Conservation (phyloP, 441 rosid species). For the Sinapis alba region DNA sequence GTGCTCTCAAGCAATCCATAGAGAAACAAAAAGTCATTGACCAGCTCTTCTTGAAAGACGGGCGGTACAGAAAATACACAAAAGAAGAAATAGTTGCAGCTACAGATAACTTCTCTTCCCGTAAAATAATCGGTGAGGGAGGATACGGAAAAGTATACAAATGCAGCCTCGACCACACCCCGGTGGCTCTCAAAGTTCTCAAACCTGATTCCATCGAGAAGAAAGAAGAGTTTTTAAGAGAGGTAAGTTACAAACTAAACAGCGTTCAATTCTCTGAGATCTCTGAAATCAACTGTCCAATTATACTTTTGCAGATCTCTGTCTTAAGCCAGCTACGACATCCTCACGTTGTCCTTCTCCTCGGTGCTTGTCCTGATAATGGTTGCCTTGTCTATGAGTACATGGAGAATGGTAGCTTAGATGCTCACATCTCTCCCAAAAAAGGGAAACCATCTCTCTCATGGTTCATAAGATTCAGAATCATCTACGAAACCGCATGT, state of each 20-base stretch:
- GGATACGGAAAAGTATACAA: slow-evolving; percentile 85
- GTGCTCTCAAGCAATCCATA: slow-evolving; percentile 58
- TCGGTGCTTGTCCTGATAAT: slow-evolving; percentile 88
- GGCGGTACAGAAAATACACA: slow-evolving; percentile 72
- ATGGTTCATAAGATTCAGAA: slow-evolving; percentile 77
- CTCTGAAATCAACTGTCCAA: background rate
- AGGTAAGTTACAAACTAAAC: slow-evolving; percentile 52
- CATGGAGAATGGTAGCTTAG: slow-evolving; percentile 86
- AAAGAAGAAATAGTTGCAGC: slow-evolving; percentile 63
- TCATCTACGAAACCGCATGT: slow-evolving; percentile 82
- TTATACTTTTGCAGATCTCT: slow-evolving; percentile 60
- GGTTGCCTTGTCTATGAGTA: slow-evolving; percentile 87
- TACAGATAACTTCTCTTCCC: slow-evolving; percentile 64
- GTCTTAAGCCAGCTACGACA: slow-evolving; percentile 83
- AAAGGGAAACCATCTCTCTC: slow-evolving; percentile 76
- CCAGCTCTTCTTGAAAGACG: slow-evolving; percentile 63
- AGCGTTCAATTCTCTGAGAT: background rate
- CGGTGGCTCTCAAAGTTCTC: slow-evolving; percentile 87
- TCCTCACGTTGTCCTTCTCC: slow-evolving; percentile 79
- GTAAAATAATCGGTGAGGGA: slow-evolving; percentile 79
- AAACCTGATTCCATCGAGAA: slow-evolving; percentile 53
- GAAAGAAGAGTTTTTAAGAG: slow-evolving; percentile 78
- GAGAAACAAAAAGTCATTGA: slow-evolving; percentile 70
- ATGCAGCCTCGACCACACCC: slow-evolving; percentile 78
- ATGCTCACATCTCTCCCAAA: slow-evolving; percentile 54